Evolutionary conservation across 441 rosid genomes (phyloP).

Genomic region (Dalechampia spathulata): DNA sequence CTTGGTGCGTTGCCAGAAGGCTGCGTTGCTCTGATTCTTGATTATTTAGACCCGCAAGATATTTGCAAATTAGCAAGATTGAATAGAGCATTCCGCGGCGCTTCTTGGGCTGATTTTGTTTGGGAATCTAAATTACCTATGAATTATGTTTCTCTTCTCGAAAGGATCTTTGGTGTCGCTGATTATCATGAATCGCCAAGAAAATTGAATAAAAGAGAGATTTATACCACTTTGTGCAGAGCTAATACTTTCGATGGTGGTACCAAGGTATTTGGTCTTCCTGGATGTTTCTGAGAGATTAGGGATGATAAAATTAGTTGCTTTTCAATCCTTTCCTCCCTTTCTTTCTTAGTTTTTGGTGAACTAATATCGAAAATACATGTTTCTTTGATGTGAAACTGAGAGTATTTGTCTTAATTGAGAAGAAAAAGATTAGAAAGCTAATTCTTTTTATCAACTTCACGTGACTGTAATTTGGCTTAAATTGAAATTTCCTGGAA

Average conservation of each 20-base stretch:
- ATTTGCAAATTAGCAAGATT: slow-evolving; percentile 49
- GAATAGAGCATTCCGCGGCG: slow-evolving; percentile 56
- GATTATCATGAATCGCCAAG: slow-evolving; percentile 37
- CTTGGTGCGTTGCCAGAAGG: slow-evolving; percentile 80
- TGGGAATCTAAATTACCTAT: slow-evolving; percentile 76
- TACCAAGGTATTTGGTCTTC: slow-evolving; percentile 44
- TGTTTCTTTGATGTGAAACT: no score
- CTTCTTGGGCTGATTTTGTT: slow-evolving; percentile 81
- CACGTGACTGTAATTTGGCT: not conserved
- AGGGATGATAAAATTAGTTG: not conserved
- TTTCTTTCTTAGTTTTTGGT: not conserved
- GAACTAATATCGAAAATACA: not conserved
- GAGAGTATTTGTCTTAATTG: no score
- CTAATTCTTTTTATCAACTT: not conserved
- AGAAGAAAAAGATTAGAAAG: slow-evolving; percentile 1
- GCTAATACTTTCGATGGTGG: slow-evolving; percentile 52
- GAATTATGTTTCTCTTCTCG: slow-evolving; percentile 38
- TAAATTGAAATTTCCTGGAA: no score
- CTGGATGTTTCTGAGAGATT: slow-evolving; percentile 12
- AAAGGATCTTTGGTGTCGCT: slow-evolving; percentile 30
- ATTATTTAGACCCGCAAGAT: slow-evolving; percentile 61
- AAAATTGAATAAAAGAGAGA: slow-evolving; percentile 57
- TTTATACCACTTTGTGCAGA: slow-evolving; percentile 52
- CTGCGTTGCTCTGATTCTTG: slow-evolving; percentile 65
- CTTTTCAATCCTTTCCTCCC: no score